Evolutionary conservation across 345 rosid genomes (phyloP), one percentile per base, ranked within the genome.

Genomic region (Trapa incisa): DNA sequence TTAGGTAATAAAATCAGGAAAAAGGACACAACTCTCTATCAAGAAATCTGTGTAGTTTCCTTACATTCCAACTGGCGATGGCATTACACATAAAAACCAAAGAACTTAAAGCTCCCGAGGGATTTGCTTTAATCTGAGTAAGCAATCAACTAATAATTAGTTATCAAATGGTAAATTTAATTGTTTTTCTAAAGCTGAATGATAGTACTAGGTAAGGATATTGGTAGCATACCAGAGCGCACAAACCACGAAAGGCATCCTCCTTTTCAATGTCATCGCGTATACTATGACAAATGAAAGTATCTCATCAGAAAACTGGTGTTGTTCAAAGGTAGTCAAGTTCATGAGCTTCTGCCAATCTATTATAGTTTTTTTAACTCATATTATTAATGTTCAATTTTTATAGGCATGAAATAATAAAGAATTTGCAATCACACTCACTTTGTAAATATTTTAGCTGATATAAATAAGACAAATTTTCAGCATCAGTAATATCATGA

Each of bases 241-340:
- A 94, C 47, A 94, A 84, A 75, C 99, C 99, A 61, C 87, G 82
- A 75, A 94, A 94, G 14, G 99, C 97, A 82, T 94, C 99, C 75
- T 94, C 99, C 80, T 94, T 94, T 80, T 94, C 99, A 73, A 84
- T 75, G 75, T 91, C 99, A 84, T 94, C 99, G 39, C 91, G 96
- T 72, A 91, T 89, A 85, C 99, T 94, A 83, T 70, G 74, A 77
- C 36, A 53, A 33, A 58, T 11, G 5, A 15, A 35, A 12, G 63
- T 35, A 32, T 12, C 63, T 58, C 63, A 35, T 58, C 33, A 65
- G 67, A 22, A 65, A 16, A 14, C 37, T 8, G 32, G 35, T 9
- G 10, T 22, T 22, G 60, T 54, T 22, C n/a, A 1, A 22, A 22
- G 60, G 22, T 3, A 22, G 7, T 6, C 35, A n/a, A 15, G 35